A percentile compares a stretch with the other conserved stretches of the same genome.
Evolutionary conservation across 495 filamentous ascomycete species (phyloP).

Genomic region (Lophiostoma macrostomum): DNA sequence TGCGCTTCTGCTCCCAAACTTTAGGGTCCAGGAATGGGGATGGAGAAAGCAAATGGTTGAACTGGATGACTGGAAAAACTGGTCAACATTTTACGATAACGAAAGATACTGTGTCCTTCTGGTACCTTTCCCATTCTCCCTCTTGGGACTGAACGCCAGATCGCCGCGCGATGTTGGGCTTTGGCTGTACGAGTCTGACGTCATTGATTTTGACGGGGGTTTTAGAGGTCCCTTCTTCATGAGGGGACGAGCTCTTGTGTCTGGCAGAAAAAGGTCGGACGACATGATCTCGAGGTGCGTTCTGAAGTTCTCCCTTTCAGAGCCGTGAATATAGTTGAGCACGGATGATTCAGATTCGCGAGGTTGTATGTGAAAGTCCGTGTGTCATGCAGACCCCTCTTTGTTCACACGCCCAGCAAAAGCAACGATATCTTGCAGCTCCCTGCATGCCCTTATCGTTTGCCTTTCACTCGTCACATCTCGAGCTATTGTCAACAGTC

Average conservation of each 20-base stretch:
- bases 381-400: not conserved
- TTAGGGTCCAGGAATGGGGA: constrained; percentile 18
- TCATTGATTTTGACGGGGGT: constrained; percentile 3
- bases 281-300: not conserved
- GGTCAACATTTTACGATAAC: not conserved
- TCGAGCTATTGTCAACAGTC: not conserved
- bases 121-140: not conserved
- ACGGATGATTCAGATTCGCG: too few species aligned
- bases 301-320: too few species aligned
- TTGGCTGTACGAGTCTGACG: constrained; percentile 10
- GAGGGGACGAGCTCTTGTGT: not conserved
- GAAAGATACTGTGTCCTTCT: not conserved
- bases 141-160: not conserved
- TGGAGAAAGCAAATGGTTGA: constrained; percentile 18
- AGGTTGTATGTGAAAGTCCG: not conserved
- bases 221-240: not conserved
- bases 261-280: not conserved
- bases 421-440: not conserved
- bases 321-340: too few species aligned
- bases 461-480: too few species aligned
- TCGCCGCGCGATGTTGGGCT: not conserved
- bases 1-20: constrained; percentile 6
- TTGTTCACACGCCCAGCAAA: not conserved
- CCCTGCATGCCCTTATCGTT: too few species aligned
- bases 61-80: constrained; percentile 7